Percentiles rank a stretch among this genome's conserved stretches.
Conservation (phyloP, 2,329 filamentous ascomycete species). For the Arthrobotrys conoides region DNA sequence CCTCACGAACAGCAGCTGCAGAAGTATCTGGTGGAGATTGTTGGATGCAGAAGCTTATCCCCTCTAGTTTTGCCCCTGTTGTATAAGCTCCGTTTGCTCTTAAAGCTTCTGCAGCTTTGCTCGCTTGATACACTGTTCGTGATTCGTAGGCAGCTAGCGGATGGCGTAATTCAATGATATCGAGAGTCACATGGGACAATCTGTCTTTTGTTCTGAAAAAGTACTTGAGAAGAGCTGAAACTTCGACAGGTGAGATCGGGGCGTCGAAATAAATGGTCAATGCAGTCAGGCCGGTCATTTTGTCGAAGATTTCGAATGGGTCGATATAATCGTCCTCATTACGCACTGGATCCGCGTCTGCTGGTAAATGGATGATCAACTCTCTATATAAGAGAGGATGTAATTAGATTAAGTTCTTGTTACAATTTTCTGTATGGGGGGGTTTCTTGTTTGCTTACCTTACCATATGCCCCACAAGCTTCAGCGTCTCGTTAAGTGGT, state of each 20-base stretch:
- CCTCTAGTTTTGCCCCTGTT: slow-evolving; percentile 3
- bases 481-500: slow-evolving; percentile 42
- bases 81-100: background rate
- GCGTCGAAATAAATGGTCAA: slow-evolving; percentile 51
- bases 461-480: slow-evolving; percentile 44
- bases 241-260: slow-evolving; percentile 11
- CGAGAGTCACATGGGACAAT: slow-evolving; percentile 28
- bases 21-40: background rate
- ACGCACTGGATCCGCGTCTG: slow-evolving; percentile 22
- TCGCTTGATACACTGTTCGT: slow-evolving; percentile 35
- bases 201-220: slow-evolving; percentile 40
- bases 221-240: slow-evolving; percentile 34
- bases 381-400: slow-evolving; percentile 21
- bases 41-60: slow-evolving; percentile 39
- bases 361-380: slow-evolving; percentile 47
- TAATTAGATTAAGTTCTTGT: background rate
- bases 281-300: slow-evolving; percentile 34
- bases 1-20: background rate
- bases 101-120: slow-evolving; percentile 2
- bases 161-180: slow-evolving; percentile 19
- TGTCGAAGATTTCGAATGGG: slow-evolving; percentile 50
- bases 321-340: slow-evolving; percentile 42
- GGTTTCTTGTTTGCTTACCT: slow-evolving; percentile 27
- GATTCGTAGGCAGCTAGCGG: slow-evolving; percentile 47
- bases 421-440: too few species aligned